These are phyloP conservation scores for Paracorniculantispora psalliotae DNA, from an alignment of 2,329 filamentous ascomycete species.

Conservation along the genomic window DNA sequence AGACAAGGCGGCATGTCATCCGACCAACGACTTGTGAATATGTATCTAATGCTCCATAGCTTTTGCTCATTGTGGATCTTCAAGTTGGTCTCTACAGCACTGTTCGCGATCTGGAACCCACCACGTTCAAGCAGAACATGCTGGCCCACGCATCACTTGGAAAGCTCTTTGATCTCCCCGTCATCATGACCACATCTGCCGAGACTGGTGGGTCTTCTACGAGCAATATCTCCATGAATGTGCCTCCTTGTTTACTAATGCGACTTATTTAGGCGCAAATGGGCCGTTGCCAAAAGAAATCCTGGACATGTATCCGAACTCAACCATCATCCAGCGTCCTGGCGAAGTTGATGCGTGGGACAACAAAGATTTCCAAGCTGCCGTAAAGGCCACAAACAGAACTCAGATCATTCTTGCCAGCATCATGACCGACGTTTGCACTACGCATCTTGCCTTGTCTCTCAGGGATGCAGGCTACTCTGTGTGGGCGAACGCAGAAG, in stretches of 20 bases:
- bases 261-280: constrained; percentile 63
- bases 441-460: constrained; percentile 67
- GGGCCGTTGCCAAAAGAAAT: constrained; percentile 67
- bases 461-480: constrained; percentile 66
- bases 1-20: too few species aligned
- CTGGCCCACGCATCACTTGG: constrained; percentile 63
- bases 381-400: constrained; percentile 59
- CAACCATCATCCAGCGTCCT: constrained; percentile 60
- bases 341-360: constrained; percentile 78
- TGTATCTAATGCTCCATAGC: too few species aligned
- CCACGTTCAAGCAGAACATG: constrained; percentile 61
- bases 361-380: constrained; percentile 61
- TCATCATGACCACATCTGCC: constrained; percentile 66
- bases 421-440: constrained; percentile 72
- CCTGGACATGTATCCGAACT: constrained; percentile 59
- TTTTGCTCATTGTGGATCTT: constrained; percentile 34
- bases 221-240: too few species aligned
- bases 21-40: too few species aligned
- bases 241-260: too few species aligned
- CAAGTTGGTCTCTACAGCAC: constrained; percentile 32
- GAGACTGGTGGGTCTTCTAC: constrained; percentile 48
- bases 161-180: constrained; percentile 61
- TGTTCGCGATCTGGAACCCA: constrained; percentile 62
- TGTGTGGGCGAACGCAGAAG: constrained; percentile 70
- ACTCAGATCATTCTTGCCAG: constrained; percentile 68